Percentiles rank a stretch among this genome's conserved stretches.
Evolutionary conservation across 148 eudicot genomes (phyloP).

Genomic region (Chenopodium album): DNA sequence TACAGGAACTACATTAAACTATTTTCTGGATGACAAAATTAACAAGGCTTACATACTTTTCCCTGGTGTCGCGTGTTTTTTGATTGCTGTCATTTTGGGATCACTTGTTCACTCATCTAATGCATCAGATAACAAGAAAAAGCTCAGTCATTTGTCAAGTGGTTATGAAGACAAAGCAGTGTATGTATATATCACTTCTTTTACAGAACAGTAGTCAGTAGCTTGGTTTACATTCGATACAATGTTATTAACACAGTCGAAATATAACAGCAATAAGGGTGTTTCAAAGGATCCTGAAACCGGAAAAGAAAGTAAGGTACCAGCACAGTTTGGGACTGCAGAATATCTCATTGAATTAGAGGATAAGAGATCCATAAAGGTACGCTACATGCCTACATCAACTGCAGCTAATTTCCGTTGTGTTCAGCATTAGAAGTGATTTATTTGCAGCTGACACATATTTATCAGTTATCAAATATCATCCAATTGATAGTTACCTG

Average conservation of each 20-base stretch:
- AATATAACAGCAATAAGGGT: no score
- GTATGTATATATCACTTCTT: constrained; percentile 5
- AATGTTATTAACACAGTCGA: no score
- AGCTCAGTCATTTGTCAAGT: no score
- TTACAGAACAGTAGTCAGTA: background rate
- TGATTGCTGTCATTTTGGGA: constrained; percentile 80
- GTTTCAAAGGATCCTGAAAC: constrained; percentile 38
- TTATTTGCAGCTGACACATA: no score
- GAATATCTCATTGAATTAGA: constrained; percentile 72
- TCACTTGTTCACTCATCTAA: constrained; percentile 69
- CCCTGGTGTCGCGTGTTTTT: constrained; percentile 81
- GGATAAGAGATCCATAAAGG: constrained; percentile 74
- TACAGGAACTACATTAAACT: constrained; percentile 79
- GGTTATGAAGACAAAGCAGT: no score
- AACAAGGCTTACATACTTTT: constrained; percentile 87
- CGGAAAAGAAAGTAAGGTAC: constrained; percentile 33
- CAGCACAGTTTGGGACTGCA: constrained; percentile 64
- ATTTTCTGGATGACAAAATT: constrained; percentile 77
- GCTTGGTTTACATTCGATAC: constrained; percentile 15
- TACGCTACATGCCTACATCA: constrained; percentile 2
- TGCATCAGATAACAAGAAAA: background rate
- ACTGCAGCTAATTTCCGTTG: no score
- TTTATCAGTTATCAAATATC: background rate
- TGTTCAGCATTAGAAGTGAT: no score
- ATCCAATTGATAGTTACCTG: no score